Percentiles rank a stretch among this genome's conserved stretches.
Conservation (phyloP, 2,329 filamentous ascomycete genomes). For the Cladosporium sp. region DNA sequence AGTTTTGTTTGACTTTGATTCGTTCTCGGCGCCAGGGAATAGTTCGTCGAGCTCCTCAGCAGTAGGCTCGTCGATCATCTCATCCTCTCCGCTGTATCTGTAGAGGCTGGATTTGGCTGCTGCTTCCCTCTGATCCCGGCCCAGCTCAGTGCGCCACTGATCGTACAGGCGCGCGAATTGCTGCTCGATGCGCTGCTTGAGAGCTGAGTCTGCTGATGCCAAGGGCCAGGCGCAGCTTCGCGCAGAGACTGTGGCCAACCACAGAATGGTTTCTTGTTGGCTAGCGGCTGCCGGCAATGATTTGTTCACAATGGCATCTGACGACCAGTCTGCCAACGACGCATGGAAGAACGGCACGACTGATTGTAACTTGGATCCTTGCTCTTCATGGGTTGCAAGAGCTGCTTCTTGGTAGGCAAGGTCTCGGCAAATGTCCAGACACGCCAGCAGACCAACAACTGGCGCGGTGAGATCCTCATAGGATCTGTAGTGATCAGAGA, state of each 20-base stretch:
- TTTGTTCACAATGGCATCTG: conserved; percentile 21
- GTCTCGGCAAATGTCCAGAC: conserved; percentile 46
- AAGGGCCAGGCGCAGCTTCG: conserved; percentile 16
- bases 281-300: conserved; percentile 14
- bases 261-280: conserved; percentile 21
- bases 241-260: conserved; percentile 20
- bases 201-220: conserved; percentile 8
- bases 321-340: conserved; percentile 18
- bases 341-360: conserved; percentile 24
- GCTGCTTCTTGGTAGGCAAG: conserved; percentile 11
- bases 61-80: conserved; percentile 70
- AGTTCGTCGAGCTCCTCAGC: conserved; percentile 71
- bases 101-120: conserved; percentile 73
- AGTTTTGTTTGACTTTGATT: background rate
- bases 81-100: conserved; percentile 71
- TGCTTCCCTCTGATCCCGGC: conserved; percentile 69
- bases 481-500: conserved; percentile 64
- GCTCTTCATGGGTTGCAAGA: background rate
- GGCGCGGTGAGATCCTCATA: conserved; percentile 84
- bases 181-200: conserved; percentile 53
- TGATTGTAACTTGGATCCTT: background rate
- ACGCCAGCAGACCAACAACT: conserved; percentile 71
- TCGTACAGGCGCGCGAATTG: conserved; percentile 69
- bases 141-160: conserved; percentile 74
- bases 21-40: conserved; percentile 62